These are phyloP conservation scores for Yamagishiella unicocca DNA, from an alignment of 139 green algal genomes.

Conservation along the genomic window DNA sequence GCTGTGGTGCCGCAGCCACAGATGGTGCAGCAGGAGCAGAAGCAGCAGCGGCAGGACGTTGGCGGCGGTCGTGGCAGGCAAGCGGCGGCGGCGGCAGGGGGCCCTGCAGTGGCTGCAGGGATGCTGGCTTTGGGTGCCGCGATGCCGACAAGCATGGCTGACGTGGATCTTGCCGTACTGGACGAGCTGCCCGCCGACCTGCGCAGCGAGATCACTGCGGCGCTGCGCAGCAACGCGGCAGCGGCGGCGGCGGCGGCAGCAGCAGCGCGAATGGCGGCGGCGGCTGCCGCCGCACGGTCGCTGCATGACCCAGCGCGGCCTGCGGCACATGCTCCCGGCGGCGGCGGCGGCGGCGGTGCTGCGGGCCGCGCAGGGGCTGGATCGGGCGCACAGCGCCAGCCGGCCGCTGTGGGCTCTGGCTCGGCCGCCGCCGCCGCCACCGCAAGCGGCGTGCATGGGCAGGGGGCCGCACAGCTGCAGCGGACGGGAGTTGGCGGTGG, in stretches of 20 bases:
- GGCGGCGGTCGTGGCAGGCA: too few species aligned
- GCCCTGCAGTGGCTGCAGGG: background rate
- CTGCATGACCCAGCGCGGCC: too few species aligned
- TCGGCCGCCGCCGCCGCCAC: background rate
- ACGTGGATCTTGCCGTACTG: conserved; percentile 69
- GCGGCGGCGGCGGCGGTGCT: too few species aligned
- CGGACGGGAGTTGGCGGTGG: background rate
- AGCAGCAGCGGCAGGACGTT: background rate
- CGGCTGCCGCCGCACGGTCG: too few species aligned
- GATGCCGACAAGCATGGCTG: conserved; percentile 46
- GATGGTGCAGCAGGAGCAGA: background rate
- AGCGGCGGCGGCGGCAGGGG: conserved; percentile 5
- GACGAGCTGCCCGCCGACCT: conserved; percentile 66
- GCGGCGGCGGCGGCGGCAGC: background rate
- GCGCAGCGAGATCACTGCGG: conserved; percentile 56
- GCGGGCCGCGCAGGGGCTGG: background rate
- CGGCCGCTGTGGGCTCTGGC: background rate
- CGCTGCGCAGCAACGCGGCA: conserved; percentile 11
- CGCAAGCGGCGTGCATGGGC: background rate
- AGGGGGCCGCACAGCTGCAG: background rate
- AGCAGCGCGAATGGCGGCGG: background rate
- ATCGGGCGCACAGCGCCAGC: too few species aligned
- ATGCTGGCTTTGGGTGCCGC: background rate
- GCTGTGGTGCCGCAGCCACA: too few species aligned
- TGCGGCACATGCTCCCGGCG: too few species aligned